Base-by-base conservation (phyloP, 129 eudicot genomes). In the Pittosporum tobira region DNA sequence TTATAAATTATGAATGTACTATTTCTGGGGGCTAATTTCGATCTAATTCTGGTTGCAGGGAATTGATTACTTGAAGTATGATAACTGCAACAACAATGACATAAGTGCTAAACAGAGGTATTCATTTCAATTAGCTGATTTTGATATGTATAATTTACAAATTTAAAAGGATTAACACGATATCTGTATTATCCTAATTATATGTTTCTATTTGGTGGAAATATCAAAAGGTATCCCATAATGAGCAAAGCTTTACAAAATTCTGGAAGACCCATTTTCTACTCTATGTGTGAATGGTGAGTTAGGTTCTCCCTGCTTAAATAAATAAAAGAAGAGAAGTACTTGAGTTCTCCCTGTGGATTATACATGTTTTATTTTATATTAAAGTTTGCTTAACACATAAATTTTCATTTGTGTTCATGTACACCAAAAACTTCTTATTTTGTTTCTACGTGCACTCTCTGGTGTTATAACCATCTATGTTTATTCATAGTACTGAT, bases 201-300 rank as follows among this genome's bases (percentile, higher is more conserved):
- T n/a, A n/a, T 34, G 12, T 34, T 34, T 34, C 13, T 2, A 10
- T 40, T 40, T 29, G 43, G 12, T 29, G 28, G 42, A n/a, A 29
- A 10, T 40, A 54, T 29, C 20, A n/a, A 15, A 0, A 88, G 96
- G 81, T 90, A 90, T 71, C 95, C 95, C 24, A 58, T 37, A 51
- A 90, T 90, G 97, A 67, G 80, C 25, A 75, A 80, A 37, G 97
- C 97, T 23, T 71, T 90, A 66, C 77, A 47, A 38, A 85, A 82
- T 44, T 73, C 84, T 34, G 97, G 95, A 64, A 73, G 97, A 62
- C 37, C 81, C 48, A 90, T 90, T 46, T 90, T 85, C 45, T 90
- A 61, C 50, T 90, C 95, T 34, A 43, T 90, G 26, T 90, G 97
- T 75, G 97, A 90, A 83, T 85, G 97, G 97, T 89, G 53, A 79